Conservation (phyloP, 2,329 filamentous ascomycete genomes). For the Penicillium polonicum region DNA sequence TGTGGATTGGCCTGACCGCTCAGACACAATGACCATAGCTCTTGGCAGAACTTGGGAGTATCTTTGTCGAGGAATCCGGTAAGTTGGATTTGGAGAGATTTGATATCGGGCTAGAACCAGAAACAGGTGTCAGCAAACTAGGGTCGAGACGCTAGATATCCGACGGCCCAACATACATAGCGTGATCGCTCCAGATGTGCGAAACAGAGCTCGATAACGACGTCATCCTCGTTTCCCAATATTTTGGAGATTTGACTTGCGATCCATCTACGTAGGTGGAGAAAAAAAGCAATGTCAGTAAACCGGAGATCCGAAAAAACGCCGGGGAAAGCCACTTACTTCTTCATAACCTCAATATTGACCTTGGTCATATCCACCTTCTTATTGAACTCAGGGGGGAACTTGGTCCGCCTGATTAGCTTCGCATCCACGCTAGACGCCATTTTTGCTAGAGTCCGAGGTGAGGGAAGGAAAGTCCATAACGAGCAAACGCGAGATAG, state of each 20-base stretch:
- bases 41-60: constrained; percentile 83
- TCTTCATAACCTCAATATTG: constrained; percentile 97
- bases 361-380: constrained; percentile 98
- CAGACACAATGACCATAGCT: constrained; percentile 86
- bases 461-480: background rate
- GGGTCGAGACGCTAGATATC: background rate
- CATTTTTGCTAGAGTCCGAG: constrained; percentile 52
- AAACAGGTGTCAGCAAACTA: constrained; percentile 23
- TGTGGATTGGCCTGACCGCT: constrained; percentile 86
- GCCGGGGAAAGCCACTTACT: constrained; percentile 55
- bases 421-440: constrained; percentile 84
- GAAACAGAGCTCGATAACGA: constrained; percentile 82
- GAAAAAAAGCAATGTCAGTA: constrained; percentile 12
- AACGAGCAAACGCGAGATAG: background rate
- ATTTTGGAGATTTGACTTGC: constrained; percentile 82
- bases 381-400: constrained; percentile 86
- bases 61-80: constrained; percentile 95
- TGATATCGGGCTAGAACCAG: constrained; percentile 78
- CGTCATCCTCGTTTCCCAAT: constrained; percentile 89
- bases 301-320: constrained; percentile 3
- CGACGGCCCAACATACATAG: constrained; percentile 59
- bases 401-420: constrained; percentile 86
- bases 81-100: constrained; percentile 88
- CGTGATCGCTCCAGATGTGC: constrained; percentile 69
- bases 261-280: constrained; percentile 72